Percentiles rank a stretch among this genome's conserved stretches.
These are phyloP conservation scores for Komagataea norvegica DNA, from an alignment of 1,139 yeast genomes.

Conservation along the genomic window DNA sequence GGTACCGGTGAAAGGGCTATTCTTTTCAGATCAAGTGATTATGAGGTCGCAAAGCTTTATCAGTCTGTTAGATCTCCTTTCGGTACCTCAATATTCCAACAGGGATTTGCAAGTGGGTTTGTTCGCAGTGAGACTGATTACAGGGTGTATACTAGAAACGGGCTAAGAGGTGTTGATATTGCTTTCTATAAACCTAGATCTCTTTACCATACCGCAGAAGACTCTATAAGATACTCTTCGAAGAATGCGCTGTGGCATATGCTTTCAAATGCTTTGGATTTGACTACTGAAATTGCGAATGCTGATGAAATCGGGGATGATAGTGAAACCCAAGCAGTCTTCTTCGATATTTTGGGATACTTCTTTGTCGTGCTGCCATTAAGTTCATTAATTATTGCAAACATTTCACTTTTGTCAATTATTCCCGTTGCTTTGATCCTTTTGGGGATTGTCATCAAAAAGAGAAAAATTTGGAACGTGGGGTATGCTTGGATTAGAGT, in stretches of 20 bases:
- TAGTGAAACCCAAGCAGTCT: constrained; percentile 46
- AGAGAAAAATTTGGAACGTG: constrained; percentile 47
- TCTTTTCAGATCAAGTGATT: constrained; percentile 78
- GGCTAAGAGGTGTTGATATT: constrained; percentile 78
- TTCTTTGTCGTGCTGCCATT: constrained; percentile 52
- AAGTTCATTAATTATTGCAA: constrained; percentile 40
- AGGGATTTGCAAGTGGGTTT: constrained; percentile 71
- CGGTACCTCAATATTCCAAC: constrained; percentile 75
- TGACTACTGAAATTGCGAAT: constrained; percentile 40
- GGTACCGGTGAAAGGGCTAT: constrained; percentile 91
- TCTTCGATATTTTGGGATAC: constrained; percentile 54
- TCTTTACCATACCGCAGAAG: constrained; percentile 74
- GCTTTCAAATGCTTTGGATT: constrained; percentile 66
- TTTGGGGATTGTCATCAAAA: constrained; percentile 44
- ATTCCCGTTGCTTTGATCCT: constrained; percentile 52
- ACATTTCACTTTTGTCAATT: constrained; percentile 45
- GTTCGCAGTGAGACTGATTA: constrained; percentile 84
- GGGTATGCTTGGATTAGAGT: constrained; percentile 47
- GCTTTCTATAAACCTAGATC: constrained; percentile 76
- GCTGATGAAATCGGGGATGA: constrained; percentile 40
- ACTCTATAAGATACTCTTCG: constrained; percentile 60
- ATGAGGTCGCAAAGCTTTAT: constrained; percentile 60
- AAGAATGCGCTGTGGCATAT: constrained; percentile 74
- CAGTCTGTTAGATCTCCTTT: constrained; percentile 52
- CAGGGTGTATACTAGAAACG: constrained; percentile 59